Conservation (phyloP, 148 eudicot genomes). For the Camellia granthamiana region DNA sequence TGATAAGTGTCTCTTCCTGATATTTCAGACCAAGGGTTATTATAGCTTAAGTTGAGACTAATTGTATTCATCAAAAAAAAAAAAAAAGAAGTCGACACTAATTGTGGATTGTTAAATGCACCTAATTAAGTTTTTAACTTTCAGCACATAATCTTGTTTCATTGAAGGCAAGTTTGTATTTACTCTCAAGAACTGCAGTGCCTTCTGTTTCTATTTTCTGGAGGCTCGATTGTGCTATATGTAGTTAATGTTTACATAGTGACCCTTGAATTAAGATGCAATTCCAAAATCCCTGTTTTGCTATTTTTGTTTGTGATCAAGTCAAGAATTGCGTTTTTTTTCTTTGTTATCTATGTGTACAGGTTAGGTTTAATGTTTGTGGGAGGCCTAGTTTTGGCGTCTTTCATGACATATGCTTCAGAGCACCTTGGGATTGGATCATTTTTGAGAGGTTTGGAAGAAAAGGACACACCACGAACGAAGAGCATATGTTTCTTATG, state of each 20-base stretch:
- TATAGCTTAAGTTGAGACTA: neutral
- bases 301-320: neutral
- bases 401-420: slow-evolving; percentile 85
- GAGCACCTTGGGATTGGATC: slow-evolving; percentile 76
- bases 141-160: too few species aligned
- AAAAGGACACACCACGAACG: slow-evolving; percentile 44
- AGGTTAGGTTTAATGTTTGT: slow-evolving; percentile 86
- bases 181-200: too few species aligned
- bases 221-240: too few species aligned
- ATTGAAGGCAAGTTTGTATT: too few species aligned
- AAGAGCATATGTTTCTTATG: slow-evolving; percentile 46
- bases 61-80: too few species aligned
- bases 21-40: too few species aligned
- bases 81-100: neutral
- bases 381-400: slow-evolving; percentile 72
- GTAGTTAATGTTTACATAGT: too few species aligned
- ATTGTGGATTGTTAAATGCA: neutral
- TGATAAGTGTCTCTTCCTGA: neutral
- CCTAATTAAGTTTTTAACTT: too few species aligned
- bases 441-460: slow-evolving; percentile 72
- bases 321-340: neutral
- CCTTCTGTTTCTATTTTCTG: too few species aligned
- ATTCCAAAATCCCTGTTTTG: neutral
- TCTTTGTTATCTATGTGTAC: slow-evolving; percentile 25
- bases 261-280: too few species aligned